These are phyloP conservation scores for Syzygium syzygioides DNA, from an alignment of 441 rosid species.

Conservation along the genomic window DNA sequence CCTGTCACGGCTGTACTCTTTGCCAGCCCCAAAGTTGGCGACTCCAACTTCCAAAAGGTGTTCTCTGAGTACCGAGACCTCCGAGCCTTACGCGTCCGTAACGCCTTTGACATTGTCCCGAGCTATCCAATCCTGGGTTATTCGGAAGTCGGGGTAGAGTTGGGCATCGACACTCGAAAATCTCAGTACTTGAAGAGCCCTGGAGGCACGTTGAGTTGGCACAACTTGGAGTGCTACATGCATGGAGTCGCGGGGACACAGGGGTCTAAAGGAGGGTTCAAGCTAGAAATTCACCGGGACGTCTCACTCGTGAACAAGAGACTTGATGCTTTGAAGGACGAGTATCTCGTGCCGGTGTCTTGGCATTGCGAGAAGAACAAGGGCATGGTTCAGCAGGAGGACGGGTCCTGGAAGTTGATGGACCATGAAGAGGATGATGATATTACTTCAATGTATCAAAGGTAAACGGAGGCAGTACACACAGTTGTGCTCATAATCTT, in stretches of 20 bases:
- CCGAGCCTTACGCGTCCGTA: slow-evolving; percentile 40
- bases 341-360: slow-evolving; percentile 43
- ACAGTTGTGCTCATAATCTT: not conserved
- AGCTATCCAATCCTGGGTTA: slow-evolving; percentile 61
- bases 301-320: slow-evolving; percentile 55
- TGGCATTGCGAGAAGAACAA: slow-evolving; percentile 63
- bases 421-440: slow-evolving; percentile 56
- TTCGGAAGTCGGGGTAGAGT: slow-evolving; percentile 68
- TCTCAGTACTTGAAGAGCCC: slow-evolving; percentile 63
- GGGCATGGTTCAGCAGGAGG: slow-evolving; percentile 66
- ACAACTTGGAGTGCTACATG: slow-evolving; percentile 58
- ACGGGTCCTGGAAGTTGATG: slow-evolving; percentile 80
- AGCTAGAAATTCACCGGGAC: slow-evolving; percentile 52
- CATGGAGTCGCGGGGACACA: slow-evolving; percentile 87
- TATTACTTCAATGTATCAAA: not conserved
- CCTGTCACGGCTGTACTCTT: slow-evolving; percentile 67
- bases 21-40: slow-evolving; percentile 81
- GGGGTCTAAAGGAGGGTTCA: slow-evolving; percentile 50
- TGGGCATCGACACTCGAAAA: slow-evolving; percentile 48
- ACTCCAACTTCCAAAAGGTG: slow-evolving; percentile 38
- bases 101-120: slow-evolving; percentile 52
- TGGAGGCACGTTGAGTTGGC: slow-evolving; percentile 37
- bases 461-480: not conserved
- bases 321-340: slow-evolving; percentile 50
- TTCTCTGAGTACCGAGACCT: slow-evolving; percentile 40